Evolutionary conservation across 2,329 filamentous ascomycete species (phyloP), one percentile per base, ranked within the genome.

Genomic region (Apiospora sp.): DNA sequence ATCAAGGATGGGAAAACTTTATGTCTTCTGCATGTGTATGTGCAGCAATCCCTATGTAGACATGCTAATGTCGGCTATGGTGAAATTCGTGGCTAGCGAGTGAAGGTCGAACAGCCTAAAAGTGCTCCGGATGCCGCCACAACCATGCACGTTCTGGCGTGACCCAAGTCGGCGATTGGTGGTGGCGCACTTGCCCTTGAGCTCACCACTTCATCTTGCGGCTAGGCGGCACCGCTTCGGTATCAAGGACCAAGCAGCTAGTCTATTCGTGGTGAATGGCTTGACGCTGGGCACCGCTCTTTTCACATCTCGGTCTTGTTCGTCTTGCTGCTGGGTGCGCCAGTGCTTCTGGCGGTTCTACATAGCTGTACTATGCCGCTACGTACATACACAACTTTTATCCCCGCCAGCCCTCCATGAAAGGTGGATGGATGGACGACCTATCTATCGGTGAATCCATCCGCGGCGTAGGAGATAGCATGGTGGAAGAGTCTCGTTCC

Each of bases 51-150:
- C 34, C 58, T 64, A 22, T 41, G 34, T 41, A 37, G 34, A 41
- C 58, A 64, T 64, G 58, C 34, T 34, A 64, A 64, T 64, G 58
- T 64, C 58, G 58, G 58, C 22, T 64, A 41, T 64, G 58, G 58
- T 64, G 30, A 41, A 64, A 64, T 64, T 64, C 10, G 58, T 64
- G 34, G 34, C 58, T 64, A 64, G 12, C 58, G 5, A 64, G 58
- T 14, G 19, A 7, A 41, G 10, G 37, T 41, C 58, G 58, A 64
- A 41, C 58, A 64, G 58, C 58, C 58, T 64, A 64, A 64, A 34
- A 41, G 58, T 34, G 54, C 54, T 34, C 58, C 58, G 58, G 34
- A 64, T 41, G 58, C 58, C 58, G 58, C 58, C 34, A 64, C 58
- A 24, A 14, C 19, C 58, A 64, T 64, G 58, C 58, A 64, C n/a